phyloP scores from a whole-genome alignment of 441 rosid genomes.

The Erodium moschatum region DNA sequence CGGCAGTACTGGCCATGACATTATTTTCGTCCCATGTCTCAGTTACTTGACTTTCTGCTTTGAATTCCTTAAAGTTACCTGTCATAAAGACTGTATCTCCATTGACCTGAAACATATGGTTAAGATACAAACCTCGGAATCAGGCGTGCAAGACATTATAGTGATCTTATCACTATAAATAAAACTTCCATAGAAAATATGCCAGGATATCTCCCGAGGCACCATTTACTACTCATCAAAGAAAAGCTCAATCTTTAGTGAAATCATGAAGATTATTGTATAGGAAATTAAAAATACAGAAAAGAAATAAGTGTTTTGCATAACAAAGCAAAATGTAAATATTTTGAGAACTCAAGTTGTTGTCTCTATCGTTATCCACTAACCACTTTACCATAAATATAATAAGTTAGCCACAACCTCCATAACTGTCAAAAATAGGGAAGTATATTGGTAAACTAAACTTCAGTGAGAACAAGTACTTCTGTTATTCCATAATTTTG shows the following conservation, averaged over 20 bases:
- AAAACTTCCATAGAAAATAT: neutral
- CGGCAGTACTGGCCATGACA: slow-evolving; percentile 68
- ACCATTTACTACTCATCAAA: slow-evolving; percentile 3
- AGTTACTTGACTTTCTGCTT: slow-evolving; percentile 48
- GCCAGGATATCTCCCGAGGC: neutral
- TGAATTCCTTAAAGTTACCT: slow-evolving; percentile 76
- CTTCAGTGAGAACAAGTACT: neutral
- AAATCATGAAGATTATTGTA: neutral
- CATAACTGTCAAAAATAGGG: neutral
- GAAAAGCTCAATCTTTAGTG: neutral
- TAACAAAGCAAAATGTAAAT: neutral
- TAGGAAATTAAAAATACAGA: neutral
- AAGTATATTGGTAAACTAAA: neutral
- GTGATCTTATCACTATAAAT: neutral
- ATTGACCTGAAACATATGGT: slow-evolving; percentile 55
- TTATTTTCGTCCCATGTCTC: slow-evolving; percentile 74
- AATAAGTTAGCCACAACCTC: neutral
- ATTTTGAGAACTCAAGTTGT: neutral
- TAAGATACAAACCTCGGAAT: slow-evolving; percentile 10
- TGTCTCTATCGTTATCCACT: neutral
- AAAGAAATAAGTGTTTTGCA: neutral
- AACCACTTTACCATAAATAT: neutral
- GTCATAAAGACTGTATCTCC: slow-evolving; percentile 92
- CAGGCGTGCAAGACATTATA: neutral
- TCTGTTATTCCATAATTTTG: neutral